phyloP scores from a whole-genome alignment of 1,139 yeast species.

The Sugiyamaella castrensis region DNA sequence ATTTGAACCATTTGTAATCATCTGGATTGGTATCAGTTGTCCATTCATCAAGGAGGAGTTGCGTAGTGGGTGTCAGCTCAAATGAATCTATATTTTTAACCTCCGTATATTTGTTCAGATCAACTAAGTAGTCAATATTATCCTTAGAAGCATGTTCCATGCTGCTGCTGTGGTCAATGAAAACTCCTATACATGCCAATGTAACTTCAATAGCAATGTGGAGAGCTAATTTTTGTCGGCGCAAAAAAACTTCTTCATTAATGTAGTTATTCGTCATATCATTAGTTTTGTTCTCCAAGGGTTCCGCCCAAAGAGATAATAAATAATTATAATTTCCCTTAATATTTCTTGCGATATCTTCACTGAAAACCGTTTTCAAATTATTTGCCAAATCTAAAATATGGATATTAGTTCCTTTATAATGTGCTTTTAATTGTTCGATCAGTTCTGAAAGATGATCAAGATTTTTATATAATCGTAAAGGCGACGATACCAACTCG shows the following conservation, averaged over 20 bases:
- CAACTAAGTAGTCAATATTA: background rate
- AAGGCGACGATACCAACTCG: background rate
- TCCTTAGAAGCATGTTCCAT: background rate
- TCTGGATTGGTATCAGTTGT: slow-evolving; percentile 13
- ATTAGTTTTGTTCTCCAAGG: slow-evolving; percentile 9
- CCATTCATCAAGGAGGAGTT: slow-evolving; percentile 26
- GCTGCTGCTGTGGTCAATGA: slow-evolving; percentile 8
- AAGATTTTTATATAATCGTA: slow-evolving; percentile 2
- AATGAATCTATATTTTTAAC: background rate
- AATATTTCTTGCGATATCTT: slow-evolving; percentile 12
- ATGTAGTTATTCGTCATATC: background rate
- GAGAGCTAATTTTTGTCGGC: slow-evolving; percentile 17
- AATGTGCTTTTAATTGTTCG: slow-evolving; percentile 45
- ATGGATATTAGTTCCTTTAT: slow-evolving; percentile 34
- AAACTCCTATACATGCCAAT: slow-evolving; percentile 23
- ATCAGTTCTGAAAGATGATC: slow-evolving; percentile 6
- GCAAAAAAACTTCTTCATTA: slow-evolving; percentile 4
- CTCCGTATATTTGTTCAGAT: slow-evolving; percentile 2
- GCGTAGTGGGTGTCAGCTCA: slow-evolving; percentile 1
- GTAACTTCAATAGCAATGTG: slow-evolving; percentile 21
- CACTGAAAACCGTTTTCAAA: slow-evolving; percentile 17
- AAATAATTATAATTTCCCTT: slow-evolving; percentile 16
- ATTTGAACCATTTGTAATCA: slow-evolving; percentile 22
- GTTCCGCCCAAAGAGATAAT: slow-evolving; percentile 22
- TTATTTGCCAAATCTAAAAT: slow-evolving; percentile 19